Percentiles rank a stretch among this genome's conserved stretches.
phyloP scores from a whole-genome alignment of 2,329 filamentous ascomycete species.

The Cladorrhinum sp. region DNA sequence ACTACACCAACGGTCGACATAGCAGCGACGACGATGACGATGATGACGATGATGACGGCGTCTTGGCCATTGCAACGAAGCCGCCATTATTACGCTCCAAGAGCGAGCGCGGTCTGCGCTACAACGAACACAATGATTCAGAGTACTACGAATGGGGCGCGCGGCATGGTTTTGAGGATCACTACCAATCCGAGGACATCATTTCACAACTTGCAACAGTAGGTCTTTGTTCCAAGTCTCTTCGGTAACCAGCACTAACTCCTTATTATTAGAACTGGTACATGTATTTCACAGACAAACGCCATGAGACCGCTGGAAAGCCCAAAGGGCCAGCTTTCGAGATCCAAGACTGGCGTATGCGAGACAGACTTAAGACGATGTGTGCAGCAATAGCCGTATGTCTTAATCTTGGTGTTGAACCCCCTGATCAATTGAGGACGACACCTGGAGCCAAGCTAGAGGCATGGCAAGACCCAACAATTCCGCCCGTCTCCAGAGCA shows the following conservation, averaged over 20 bases:
- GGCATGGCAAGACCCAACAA: conserved; percentile 92
- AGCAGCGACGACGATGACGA: conserved; percentile 15
- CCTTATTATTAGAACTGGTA: conserved; percentile 76
- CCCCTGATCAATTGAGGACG: conserved; percentile 94
- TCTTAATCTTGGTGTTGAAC: conserved; percentile 95
- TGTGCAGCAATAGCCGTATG: conserved; percentile 92
- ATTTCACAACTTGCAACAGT: conserved; percentile 79
- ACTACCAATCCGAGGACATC: conserved; percentile 87
- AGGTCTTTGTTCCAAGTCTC: conserved; percentile 33
- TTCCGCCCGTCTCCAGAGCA: conserved; percentile 75
- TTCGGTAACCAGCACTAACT: conserved; percentile 15
- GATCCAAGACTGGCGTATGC: conserved; percentile 95
- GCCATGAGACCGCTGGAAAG: conserved; percentile 90
- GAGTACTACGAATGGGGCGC: conserved; percentile 54
- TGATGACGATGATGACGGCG: conserved; percentile 21
- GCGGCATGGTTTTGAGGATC: conserved; percentile 88
- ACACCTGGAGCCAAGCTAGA: conserved; percentile 90
- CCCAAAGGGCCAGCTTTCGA: conserved; percentile 65
- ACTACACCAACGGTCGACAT: conserved; percentile 24
- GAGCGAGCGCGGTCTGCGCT: conserved; percentile 51
- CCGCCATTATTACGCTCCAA: conserved; percentile 54
- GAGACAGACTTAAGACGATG: conserved; percentile 92
- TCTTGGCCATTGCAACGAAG: conserved; percentile 39
- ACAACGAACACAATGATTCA: conserved; percentile 38
- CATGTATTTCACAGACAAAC: conserved; percentile 99